Evolutionary conservation across 192 early-diverging fungal species (phyloP), one percentile per base, ranked within the genome.

Genomic region (Backusella mclennaniae): DNA sequence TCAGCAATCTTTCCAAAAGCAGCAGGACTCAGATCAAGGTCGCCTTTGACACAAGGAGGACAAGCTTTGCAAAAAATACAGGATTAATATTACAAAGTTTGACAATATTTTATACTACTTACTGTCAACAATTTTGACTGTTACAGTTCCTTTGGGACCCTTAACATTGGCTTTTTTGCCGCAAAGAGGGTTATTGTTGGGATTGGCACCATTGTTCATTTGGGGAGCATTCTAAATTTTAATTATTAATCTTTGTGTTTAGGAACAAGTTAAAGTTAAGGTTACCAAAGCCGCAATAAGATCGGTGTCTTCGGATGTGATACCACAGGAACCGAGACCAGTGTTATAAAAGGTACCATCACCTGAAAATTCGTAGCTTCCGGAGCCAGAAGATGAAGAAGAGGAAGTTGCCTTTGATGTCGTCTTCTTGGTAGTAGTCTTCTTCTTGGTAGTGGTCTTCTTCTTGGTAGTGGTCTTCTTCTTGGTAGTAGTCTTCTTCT

Each of bases 261-360:
- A 69, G 2, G 6, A 33, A 26, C 9, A 36, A 4, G 19, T 39
- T 33, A 23, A 69, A 21, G 19, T 68, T 52, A 6, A 12, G 4
- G 56, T 73, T 73, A 74, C 73, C 46, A 90, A 82, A 1, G 89
- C 89, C 4, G 79, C 87, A 73, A 90, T 84, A 23, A 82, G 39
- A 33, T 90, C 89, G 29, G 31, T 46, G 21, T 87, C 84, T 5
- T 69, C 63, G 67, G 85, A 83, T 6, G 76, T 77, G 19, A 59
- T 17, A 8, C 89, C 89, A 75, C 89, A 90, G 0, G 89, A 82
- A 6, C 89, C 87, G 1, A 85, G 69, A 9, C 89, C 89, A 49
- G 74, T 42, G 23, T 77, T 77, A 53, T 84, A 90, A 35, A 73
- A 90, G 0, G 89, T 90, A 35, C 87, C 89, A 15, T 90, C 84